Conservation (phyloP, 1,139 yeast species). For the Debaryomyces subglobosus region DNA sequence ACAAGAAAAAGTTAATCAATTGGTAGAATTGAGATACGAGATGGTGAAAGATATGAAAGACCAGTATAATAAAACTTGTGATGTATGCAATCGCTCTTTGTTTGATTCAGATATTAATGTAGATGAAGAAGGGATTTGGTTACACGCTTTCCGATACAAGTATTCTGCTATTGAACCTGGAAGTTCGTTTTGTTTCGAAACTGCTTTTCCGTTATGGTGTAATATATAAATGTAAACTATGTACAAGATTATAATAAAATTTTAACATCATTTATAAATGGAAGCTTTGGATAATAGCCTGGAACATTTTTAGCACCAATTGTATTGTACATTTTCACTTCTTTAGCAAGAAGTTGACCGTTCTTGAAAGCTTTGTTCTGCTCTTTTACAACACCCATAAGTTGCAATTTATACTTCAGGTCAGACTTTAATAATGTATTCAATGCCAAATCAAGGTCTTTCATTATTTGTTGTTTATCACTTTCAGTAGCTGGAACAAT, state of each 20-base stretch:
- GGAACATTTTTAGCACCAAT: constrained; percentile 65
- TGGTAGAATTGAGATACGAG: constrained; percentile 13
- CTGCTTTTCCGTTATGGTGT: constrained; percentile 46
- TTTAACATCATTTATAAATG: constrained; percentile 18
- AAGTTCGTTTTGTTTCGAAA: constrained; percentile 27
- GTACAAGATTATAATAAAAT: constrained; percentile 5
- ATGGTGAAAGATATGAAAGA: constrained; percentile 21
- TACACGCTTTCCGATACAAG: constrained; percentile 60
- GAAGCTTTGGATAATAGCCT: constrained; percentile 40
- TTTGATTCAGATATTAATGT: constrained; percentile 40
- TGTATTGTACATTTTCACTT: constrained; percentile 51
- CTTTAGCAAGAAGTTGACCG: constrained; percentile 24
- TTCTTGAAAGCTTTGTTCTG: constrained; percentile 13
- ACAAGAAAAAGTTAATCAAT: constrained; percentile 7
- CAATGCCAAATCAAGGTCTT: constrained; percentile 33
- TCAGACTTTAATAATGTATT: constrained; percentile 24
- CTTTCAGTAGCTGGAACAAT: constrained; percentile 39
- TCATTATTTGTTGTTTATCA: constrained; percentile 33
- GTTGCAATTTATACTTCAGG: constrained; percentile 4
- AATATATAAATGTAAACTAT: constrained; percentile 15
- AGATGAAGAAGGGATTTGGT: constrained; percentile 47
- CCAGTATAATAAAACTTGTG: constrained; percentile 33
- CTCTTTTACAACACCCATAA: constrained; percentile 19
- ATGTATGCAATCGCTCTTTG: constrained; percentile 46
- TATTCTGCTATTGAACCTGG: constrained; percentile 21